These are phyloP conservation scores for Claviceps cyperi DNA, from an alignment of 2,329 filamentous ascomycete genomes.

Conservation along the genomic window DNA sequence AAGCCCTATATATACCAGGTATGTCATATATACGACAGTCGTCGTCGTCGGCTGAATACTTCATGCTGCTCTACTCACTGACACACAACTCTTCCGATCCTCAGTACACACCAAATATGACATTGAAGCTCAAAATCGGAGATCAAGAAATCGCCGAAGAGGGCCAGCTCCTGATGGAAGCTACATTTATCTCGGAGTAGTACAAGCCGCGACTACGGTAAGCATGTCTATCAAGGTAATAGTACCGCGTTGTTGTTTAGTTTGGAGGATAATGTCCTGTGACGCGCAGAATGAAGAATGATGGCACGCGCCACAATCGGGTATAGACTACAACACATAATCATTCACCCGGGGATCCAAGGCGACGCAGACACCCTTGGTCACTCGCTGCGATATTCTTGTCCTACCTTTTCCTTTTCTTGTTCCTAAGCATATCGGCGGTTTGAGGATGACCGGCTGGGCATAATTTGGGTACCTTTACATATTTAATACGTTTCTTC, in stretches of 20 bases:
- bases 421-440: conserved; percentile 6
- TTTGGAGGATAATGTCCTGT: background rate
- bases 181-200: conserved; percentile 78
- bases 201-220: conserved; percentile 3
- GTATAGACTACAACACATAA: conserved; percentile 6
- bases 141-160: conserved; percentile 66
- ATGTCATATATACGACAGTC: conserved; percentile 14
- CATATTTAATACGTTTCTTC: conserved; percentile 1
- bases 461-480: conserved; percentile 1
- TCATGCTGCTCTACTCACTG: background rate
- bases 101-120: conserved; percentile 58
- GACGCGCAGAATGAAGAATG: conserved; percentile 2
- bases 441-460: background rate
- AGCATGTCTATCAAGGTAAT: background rate
- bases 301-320: conserved; percentile 8
- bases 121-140: conserved; percentile 72
- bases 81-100: background rate
- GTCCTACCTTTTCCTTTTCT: background rate
- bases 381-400: conserved; percentile 11
- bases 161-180: conserved; percentile 71
- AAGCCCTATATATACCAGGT: conserved; percentile 98
- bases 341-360: conserved; percentile 6
- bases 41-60: background rate
- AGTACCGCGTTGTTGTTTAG: background rate
- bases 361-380: conserved; percentile 14